These are phyloP conservation scores for Pyrenophora teres DNA, from an alignment of 2,329 filamentous ascomycete species.

Conservation along the genomic window DNA sequence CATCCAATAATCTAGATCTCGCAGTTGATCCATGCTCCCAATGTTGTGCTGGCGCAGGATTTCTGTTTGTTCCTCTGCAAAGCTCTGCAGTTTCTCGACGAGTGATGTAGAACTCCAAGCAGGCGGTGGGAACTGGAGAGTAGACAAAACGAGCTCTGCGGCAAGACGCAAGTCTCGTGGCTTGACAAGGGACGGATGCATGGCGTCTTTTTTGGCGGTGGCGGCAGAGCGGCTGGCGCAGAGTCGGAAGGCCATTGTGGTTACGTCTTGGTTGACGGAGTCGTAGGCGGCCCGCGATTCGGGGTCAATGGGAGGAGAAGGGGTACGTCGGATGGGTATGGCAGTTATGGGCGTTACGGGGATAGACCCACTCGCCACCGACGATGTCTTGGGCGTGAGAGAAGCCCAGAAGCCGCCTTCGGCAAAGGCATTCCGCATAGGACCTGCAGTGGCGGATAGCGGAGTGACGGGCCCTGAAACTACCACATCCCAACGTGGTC, in stretches of 20 bases:
- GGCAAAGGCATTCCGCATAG: slow-evolving; percentile 24
- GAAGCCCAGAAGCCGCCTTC: slow-evolving; percentile 23
- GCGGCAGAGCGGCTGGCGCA: slow-evolving; percentile 12
- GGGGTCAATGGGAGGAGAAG: background rate
- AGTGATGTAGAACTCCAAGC: background rate
- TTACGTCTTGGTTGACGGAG: background rate
- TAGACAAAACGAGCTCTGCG: slow-evolving; percentile 2
- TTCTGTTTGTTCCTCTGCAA: slow-evolving; percentile 8
- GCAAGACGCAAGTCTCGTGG: slow-evolving; percentile 6
- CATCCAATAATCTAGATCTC: slow-evolving; percentile 15
- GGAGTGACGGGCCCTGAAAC: slow-evolving; percentile 17
- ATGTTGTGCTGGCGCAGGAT: slow-evolving; percentile 10
- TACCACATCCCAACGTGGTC: slow-evolving; percentile 24
- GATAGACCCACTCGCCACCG: background rate
- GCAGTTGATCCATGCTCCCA: background rate
- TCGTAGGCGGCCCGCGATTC: slow-evolving; percentile 12
- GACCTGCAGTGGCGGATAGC: slow-evolving; percentile 11
- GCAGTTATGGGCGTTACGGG: slow-evolving; percentile 1
- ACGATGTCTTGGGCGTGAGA: slow-evolving; percentile 9
- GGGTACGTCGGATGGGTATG: slow-evolving; percentile 1
- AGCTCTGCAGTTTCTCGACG: background rate
- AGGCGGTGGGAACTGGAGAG: background rate
- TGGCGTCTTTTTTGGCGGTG: slow-evolving; percentile 1
- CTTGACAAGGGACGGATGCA: slow-evolving; percentile 13
- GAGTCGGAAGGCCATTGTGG: slow-evolving; percentile 7